Evolutionary conservation across 176 grass and related monocot species (phyloP).

Genomic region (Musa itinerans): DNA sequence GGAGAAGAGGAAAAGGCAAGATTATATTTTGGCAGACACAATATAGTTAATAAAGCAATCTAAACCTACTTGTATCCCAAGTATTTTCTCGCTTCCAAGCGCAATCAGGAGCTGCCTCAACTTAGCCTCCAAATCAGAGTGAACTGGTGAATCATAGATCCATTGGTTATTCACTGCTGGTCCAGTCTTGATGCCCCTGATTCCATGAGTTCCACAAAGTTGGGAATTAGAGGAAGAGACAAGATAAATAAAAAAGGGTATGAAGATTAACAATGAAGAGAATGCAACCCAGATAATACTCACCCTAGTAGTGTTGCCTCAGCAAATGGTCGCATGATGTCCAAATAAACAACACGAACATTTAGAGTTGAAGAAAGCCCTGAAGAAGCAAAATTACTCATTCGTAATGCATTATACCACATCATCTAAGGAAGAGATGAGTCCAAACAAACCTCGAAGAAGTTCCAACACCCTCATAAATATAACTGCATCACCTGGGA

Average conservation of each 20-base stretch:
- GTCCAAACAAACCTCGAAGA: conserved; percentile 68
- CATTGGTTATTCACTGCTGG: conserved; percentile 39
- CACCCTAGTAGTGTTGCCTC: conserved; percentile 81
- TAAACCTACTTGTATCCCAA: conserved; percentile 81
- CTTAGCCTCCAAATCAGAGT: conserved; percentile 80
- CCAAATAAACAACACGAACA: conserved; percentile 80
- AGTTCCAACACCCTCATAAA: conserved; percentile 91
- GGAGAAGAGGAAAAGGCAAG: no score
- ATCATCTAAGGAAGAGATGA: conserved; percentile 1
- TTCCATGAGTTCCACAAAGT: conserved; percentile 20
- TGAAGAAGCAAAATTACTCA: conserved; percentile 17
- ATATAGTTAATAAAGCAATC: not conserved
- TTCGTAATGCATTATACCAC: not conserved
- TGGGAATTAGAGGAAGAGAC: not conserved
- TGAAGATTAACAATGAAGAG: not conserved
- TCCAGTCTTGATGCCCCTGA: conserved; percentile 37
- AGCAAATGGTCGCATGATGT: conserved; percentile 97
- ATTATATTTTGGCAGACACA: no score
- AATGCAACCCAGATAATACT: conserved; percentile 24
- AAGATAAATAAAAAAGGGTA: not conserved
- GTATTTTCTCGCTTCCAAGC: conserved; percentile 79
- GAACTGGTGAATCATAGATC: conserved; percentile 78
- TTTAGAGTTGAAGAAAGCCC: conserved; percentile 82
- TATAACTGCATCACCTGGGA: conserved; percentile 95
- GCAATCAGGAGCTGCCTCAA: conserved; percentile 59